Percentiles rank a stretch among this genome's conserved stretches.
Conservation (phyloP, 1,284 basidiomycete genomes). For the Ustilago sp. region DNA sequence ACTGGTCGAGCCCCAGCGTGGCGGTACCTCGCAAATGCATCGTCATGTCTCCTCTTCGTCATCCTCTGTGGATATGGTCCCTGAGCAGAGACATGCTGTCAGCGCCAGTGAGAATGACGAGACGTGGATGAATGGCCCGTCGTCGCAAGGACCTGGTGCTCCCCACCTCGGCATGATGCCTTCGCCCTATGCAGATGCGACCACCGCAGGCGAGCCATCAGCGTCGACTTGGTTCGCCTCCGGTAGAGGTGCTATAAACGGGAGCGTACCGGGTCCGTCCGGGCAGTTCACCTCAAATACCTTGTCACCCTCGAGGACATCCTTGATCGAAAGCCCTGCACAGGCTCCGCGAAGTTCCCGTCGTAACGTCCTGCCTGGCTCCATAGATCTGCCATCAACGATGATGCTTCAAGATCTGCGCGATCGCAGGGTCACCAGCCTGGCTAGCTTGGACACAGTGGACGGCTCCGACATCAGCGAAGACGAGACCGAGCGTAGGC, state of each 20-base stretch:
- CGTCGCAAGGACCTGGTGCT: slow-evolving; percentile 14
- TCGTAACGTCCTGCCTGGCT: slow-evolving; percentile 38
- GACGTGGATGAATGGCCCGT: slow-evolving; percentile 16
- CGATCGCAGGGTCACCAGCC: slow-evolving; percentile 54
- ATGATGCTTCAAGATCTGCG: slow-evolving; percentile 45
- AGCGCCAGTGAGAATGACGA: slow-evolving; percentile 28
- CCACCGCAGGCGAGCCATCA: slow-evolving; percentile 15
- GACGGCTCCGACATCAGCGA: slow-evolving; percentile 61
- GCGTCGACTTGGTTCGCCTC: slow-evolving; percentile 23
- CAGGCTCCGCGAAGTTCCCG: slow-evolving; percentile 22
- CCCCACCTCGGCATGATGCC: slow-evolving; percentile 38
- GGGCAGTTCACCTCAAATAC: slow-evolving; percentile 11
- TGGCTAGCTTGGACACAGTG: slow-evolving; percentile 55
- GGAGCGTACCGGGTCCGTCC: background rate
- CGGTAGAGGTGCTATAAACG: slow-evolving; percentile 1
- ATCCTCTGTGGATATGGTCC: slow-evolving; percentile 17
- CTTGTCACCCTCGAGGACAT: slow-evolving; percentile 27
- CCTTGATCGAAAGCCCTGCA: slow-evolving; percentile 18
- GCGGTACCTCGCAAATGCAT: slow-evolving; percentile 21
- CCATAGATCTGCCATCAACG: slow-evolving; percentile 46
- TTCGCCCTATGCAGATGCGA: slow-evolving; percentile 22
- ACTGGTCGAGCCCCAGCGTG: slow-evolving; percentile 10
- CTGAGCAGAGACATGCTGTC: slow-evolving; percentile 18
- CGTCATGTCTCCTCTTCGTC: slow-evolving; percentile 22
- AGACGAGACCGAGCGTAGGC: slow-evolving; percentile 55